Evolutionary conservation across 805 yeast species (phyloP).

Genomic region (Pichia nanzhaoensis): DNA sequence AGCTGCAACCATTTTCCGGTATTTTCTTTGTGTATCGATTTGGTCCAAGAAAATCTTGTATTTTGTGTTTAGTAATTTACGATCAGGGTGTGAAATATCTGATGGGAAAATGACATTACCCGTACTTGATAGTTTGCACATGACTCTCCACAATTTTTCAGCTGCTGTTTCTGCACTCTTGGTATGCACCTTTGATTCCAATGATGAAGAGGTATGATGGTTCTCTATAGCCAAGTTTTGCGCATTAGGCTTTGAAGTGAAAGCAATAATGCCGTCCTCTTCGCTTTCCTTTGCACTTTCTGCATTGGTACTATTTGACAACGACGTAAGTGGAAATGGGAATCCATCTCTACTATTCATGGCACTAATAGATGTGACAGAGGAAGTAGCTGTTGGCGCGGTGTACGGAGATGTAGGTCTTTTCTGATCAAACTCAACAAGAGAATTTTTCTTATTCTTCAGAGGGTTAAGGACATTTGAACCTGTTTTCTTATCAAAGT

Average conservation of each 20-base stretch:
- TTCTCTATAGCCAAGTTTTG: conserved; percentile 44
- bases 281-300: conserved; percentile 23
- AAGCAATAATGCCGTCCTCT: conserved; percentile 46
- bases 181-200: background rate
- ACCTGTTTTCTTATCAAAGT: background rate
- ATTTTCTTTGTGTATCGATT: conserved; percentile 72
- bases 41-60: conserved; percentile 84
- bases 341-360: conserved; percentile 37
- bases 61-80: conserved; percentile 66
- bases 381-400: conserved; percentile 73
- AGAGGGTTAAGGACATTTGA: conserved; percentile 4
- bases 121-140: conserved; percentile 77
- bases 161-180: conserved; percentile 33
- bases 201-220: background rate
- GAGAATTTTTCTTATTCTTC: background rate
- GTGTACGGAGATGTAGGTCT: conserved; percentile 62
- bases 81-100: conserved; percentile 50
- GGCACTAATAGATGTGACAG: conserved; percentile 50
- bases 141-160: conserved; percentile 74
- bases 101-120: conserved; percentile 76
- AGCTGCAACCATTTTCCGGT: conserved; percentile 61
- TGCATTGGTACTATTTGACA: conserved; percentile 28
- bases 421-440: background rate
- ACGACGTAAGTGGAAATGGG: conserved; percentile 45
- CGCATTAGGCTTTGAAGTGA: conserved; percentile 50